Conservation (phyloP, 805 yeast species). For the Yamadazyma akitaensis region DNA sequence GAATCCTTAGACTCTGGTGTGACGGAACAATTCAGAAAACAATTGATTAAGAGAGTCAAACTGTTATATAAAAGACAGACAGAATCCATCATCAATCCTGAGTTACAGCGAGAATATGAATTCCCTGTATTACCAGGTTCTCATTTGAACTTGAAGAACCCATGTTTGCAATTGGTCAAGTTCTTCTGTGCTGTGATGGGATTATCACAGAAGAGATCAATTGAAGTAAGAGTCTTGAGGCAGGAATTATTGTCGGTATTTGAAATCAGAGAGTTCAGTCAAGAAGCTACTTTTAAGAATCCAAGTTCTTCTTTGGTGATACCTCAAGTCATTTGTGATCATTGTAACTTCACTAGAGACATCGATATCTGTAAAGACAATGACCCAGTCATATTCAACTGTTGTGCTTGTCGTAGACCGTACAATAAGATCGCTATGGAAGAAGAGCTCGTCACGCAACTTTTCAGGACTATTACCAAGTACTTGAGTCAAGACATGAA, state of each 20-base stretch:
- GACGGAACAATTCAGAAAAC: constrained; percentile 55
- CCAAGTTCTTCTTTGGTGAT: constrained; percentile 71
- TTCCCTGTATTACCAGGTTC: constrained; percentile 82
- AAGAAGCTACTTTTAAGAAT: constrained; percentile 65
- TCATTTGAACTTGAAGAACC: constrained; percentile 54
- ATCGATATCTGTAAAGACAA: constrained; percentile 79
- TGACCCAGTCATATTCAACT: constrained; percentile 50
- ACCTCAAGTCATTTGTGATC: constrained; percentile 69
- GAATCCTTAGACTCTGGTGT: constrained; percentile 37
- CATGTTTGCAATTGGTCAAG: constrained; percentile 78
- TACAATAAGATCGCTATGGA: constrained; percentile 72
- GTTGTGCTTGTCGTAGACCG: constrained; percentile 62
- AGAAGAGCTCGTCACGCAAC: constrained; percentile 69
- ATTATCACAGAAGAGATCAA: constrained; percentile 57
- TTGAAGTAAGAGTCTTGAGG: constrained; percentile 74
- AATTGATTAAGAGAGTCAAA: constrained; percentile 63
- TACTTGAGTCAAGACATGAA: constrained; percentile 77
- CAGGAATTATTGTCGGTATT: constrained; percentile 69
- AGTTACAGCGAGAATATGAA: constrained; percentile 58
- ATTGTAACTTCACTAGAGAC: constrained; percentile 72
- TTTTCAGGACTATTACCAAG: constrained; percentile 51
- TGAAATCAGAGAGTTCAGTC: constrained; percentile 82
- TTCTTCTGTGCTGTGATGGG: constrained; percentile 67
- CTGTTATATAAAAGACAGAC: constrained; percentile 66
- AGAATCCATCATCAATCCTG: constrained; percentile 67